A percentile compares a stretch with the other conserved stretches of the same genome.
Conservation (phyloP, 345 rosid species). For the thale cress (Arabidopsis thaliana) region TAIR10.1 NC_003074.8:5853501-5854000, state of each 20-base stretch:
- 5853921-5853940: slow-evolving; percentile 3
- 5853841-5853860: slow-evolving; percentile 78
- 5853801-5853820: slow-evolving; percentile 57
- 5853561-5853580: slow-evolving; percentile 80
- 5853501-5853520: slow-evolving; percentile 90
- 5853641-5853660: slow-evolving; percentile 90
- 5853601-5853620: slow-evolving; percentile 80
- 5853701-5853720: slow-evolving; percentile 25
- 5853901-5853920: slow-evolving; percentile 19
- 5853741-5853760: background rate
- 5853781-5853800: background rate
- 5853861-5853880: slow-evolving; percentile 92
- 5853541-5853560: slow-evolving; percentile 81
- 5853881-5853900: slow-evolving; percentile 94
- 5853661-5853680: slow-evolving; percentile 90
- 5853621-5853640: slow-evolving; percentile 87
- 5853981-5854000: background rate
- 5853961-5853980: slow-evolving; percentile 3
- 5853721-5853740: background rate
- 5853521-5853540: slow-evolving; percentile 84
- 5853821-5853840: slow-evolving; percentile 75
- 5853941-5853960: slow-evolving; percentile 9
- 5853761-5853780: background rate
- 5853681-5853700: slow-evolving; percentile 74
- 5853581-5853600: slow-evolving; percentile 92